Conservation (phyloP, 345 rosid species). For the Gossypium australe region DNA sequence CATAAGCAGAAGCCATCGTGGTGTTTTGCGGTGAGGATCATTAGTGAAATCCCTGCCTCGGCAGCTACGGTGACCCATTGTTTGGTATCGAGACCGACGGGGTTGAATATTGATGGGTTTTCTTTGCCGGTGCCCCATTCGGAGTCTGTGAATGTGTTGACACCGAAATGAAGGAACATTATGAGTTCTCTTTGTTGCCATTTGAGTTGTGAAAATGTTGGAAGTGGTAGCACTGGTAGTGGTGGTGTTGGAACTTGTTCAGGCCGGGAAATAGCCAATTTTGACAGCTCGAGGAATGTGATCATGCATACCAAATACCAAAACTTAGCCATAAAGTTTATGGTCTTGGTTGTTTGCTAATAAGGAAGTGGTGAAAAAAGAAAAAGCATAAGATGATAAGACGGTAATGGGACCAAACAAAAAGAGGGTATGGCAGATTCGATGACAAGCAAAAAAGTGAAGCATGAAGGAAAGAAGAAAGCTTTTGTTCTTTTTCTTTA, state of each 20-base stretch:
- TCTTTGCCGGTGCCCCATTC: constrained; percentile 78
- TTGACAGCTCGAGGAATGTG: not conserved
- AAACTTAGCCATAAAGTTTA: not conserved
- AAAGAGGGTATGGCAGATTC: not conserved
- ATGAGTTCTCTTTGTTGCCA: constrained; percentile 76
- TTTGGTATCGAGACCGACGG: constrained; percentile 34
- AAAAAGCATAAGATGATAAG: not conserved
- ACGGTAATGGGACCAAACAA: not conserved
- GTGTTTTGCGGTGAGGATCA: constrained; percentile 73
- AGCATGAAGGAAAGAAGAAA: not conserved
- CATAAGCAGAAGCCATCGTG: constrained; percentile 80
- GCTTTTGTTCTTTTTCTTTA: not conserved
- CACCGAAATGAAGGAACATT: constrained; percentile 76
- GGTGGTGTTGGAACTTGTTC: constrained; percentile 52
- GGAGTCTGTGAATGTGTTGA: constrained; percentile 70
- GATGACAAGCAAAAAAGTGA: not conserved
- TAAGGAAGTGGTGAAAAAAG: not conserved
- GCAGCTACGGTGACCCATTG: constrained; percentile 55
- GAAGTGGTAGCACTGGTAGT: constrained; percentile 55
- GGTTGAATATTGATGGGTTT: constrained; percentile 50
- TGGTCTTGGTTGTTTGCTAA: not conserved
- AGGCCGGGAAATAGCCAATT: constrained; percentile 4
- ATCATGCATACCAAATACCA: not conserved
- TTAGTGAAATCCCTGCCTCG: constrained; percentile 48
- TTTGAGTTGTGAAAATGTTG: constrained; percentile 55